Evolutionary conservation across 129 eudicot genomes (phyloP), one percentile per base, ranked within the genome.

Genomic region (Deinandra increscens): DNA sequence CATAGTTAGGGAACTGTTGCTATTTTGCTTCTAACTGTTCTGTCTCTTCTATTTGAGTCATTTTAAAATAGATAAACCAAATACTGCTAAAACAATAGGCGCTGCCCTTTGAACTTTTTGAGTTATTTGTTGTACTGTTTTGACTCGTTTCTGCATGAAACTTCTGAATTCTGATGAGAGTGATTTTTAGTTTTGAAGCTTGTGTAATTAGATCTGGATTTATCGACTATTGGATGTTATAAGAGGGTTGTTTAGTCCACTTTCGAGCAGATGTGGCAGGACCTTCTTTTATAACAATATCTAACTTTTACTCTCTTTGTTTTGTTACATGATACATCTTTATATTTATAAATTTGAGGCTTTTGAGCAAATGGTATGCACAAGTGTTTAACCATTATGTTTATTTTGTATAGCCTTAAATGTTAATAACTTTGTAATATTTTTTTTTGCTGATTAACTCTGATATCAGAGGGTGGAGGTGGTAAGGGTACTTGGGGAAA

Each of bases 401-500:
- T 43, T 55, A 34, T 31, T 66, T 51, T 15, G 39, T 66, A 23
- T 48, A 69, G 43, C 51, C 68, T 9, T 60, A 68, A 10, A 68
- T 48, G 39, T 22, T 46, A 37, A 45, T 60, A 37, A 42, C 5
- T 22, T 46, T 60, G 55, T 60, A 37, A 43, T 9, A 2, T 76
- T 22, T 12, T 38, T 12, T 5, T 61, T 23, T 70, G 41, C 43
- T 23, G 44, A 70, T 41, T 43, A 17, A 51, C 22, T 41, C 12
- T 70, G 74, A 68, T 46, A 56, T 74, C 88, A 93, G 98, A 93
- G 79, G 98, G 98, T 14, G 98, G 80, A 36, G 98, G 98, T 20
- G 96, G 96, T 5, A 93, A 93, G 83, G 98, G 96, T 37, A 93
- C 96, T n/a, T 93, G 98, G 98, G 98, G 98, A 59, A 93, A 85